These are phyloP conservation scores for Trichoderma polysporum DNA, from an alignment of 2,329 filamentous ascomycete genomes.

Conservation along the genomic window DNA sequence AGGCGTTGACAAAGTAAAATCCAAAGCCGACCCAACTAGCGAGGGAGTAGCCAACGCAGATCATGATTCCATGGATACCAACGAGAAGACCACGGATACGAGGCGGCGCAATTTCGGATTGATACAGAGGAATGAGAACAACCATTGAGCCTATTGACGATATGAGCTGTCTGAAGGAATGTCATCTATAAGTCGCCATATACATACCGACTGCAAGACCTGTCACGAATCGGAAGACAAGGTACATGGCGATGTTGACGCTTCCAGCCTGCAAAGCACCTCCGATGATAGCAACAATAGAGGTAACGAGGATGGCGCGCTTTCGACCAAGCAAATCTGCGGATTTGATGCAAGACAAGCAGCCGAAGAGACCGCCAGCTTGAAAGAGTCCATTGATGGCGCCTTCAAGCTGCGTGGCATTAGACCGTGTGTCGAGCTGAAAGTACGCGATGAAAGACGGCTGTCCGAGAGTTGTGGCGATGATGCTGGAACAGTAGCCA, in stretches of 20 bases:
- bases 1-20: neutral
- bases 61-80: slow-evolving; percentile 9
- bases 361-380: neutral
- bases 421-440: neutral
- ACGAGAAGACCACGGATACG: neutral
- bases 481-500: slow-evolving; percentile 7
- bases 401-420: neutral
- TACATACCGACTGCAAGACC: slow-evolving; percentile 1
- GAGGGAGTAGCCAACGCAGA: neutral
- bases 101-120: slow-evolving; percentile 8
- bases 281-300: neutral
- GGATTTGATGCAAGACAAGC: neutral
- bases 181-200: neutral
- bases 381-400: slow-evolving; percentile 9
- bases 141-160: neutral
- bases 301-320: neutral
- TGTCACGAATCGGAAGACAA: neutral
- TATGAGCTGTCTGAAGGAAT: neutral
- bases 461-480: neutral
- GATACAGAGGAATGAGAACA: neutral
- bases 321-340: neutral
- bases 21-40: neutral
- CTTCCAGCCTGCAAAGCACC: neutral
- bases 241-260: slow-evolving; percentile 6
- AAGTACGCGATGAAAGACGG: neutral